These are phyloP conservation scores for Cercospora zeae-maydis DNA, from an alignment of 2,329 filamentous ascomycete species.

Conservation along the genomic window DNA sequence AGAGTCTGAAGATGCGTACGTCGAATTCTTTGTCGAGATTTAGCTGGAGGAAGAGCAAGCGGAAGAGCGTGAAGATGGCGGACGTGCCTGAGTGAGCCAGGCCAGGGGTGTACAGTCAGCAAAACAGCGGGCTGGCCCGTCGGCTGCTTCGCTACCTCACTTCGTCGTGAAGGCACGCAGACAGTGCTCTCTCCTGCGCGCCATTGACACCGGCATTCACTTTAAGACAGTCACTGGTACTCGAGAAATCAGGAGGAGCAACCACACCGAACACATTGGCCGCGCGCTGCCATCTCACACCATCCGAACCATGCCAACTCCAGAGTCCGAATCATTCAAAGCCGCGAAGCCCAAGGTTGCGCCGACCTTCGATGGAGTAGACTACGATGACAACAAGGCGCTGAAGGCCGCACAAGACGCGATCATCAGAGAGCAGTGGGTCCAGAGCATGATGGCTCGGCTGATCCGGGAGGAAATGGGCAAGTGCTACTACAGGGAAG, in stretches of 20 bases:
- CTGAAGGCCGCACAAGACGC: conserved; percentile 81
- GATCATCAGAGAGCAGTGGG: conserved; percentile 82
- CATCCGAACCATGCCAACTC: conserved; percentile 63
- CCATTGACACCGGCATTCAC: conserved; percentile 7
- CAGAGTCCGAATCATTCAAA: conserved; percentile 77
- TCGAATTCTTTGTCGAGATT: conserved; percentile 23
- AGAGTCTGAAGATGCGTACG: not conserved
- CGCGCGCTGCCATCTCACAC: not conserved
- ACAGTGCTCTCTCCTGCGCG: not conserved
- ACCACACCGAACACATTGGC: not conserved
- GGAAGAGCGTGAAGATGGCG: conserved; percentile 14
- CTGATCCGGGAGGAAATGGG: conserved; percentile 77
- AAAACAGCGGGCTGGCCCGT: conserved; percentile 2
- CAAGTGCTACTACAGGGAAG: conserved; percentile 81
- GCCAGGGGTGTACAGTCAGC: not conserved
- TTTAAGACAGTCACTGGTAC: not conserved
- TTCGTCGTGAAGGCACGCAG: not conserved
- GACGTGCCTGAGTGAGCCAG: conserved; percentile 1
- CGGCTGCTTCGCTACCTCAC: not conserved
- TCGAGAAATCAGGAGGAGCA: not conserved
- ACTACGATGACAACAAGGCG: conserved; percentile 77
- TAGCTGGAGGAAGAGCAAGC: conserved; percentile 25
- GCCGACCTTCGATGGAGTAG: conserved; percentile 80
- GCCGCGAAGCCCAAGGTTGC: conserved; percentile 79
- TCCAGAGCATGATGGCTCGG: conserved; percentile 82